These are phyloP conservation scores for Asterella californica DNA, from an alignment of 225 moss, liverwort and hornwort genomes.

Conservation along the genomic window DNA sequence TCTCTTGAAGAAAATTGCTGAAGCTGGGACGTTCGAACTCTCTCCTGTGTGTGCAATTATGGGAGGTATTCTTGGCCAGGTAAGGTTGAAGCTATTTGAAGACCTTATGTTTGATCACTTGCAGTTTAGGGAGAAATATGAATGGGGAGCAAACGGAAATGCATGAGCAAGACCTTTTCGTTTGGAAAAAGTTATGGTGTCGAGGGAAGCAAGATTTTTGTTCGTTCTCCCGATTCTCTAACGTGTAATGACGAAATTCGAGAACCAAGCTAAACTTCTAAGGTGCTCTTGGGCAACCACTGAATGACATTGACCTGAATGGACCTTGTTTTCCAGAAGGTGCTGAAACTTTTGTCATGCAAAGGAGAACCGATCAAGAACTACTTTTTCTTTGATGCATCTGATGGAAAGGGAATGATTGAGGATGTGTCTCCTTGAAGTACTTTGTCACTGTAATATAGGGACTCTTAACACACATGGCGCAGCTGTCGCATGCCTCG, in stretches of 20 bases:
- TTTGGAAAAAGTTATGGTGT: too few species aligned
- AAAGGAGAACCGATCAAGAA: constrained; percentile 94
- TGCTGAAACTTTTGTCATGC: constrained; percentile 81
- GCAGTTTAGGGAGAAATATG: background rate
- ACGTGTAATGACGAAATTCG: background rate
- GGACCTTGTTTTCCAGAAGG: constrained; percentile 53
- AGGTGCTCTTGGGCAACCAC: background rate
- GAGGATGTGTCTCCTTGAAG: constrained; percentile 54
- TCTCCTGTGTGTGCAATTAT: constrained; percentile 91
- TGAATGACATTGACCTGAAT: background rate
- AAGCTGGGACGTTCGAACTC: constrained; percentile 60
- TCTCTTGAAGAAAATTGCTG: constrained; percentile 56
- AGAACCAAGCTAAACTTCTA: background rate
- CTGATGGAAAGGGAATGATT: constrained; percentile 89
- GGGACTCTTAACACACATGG: background rate
- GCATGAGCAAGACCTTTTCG: background rate
- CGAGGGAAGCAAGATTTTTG: background rate
- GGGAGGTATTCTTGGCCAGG: constrained; percentile 98
- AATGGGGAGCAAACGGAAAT: background rate
- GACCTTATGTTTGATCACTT: background rate
- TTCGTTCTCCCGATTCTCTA: background rate
- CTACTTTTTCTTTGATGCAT: constrained; percentile 78
- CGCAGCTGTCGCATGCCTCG: background rate
- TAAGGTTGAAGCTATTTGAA: constrained; percentile 17
- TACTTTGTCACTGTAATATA: background rate